Evolutionary conservation across 129 eudicot genomes (phyloP).

Genomic region (Ambrosia artemisiifolia): DNA sequence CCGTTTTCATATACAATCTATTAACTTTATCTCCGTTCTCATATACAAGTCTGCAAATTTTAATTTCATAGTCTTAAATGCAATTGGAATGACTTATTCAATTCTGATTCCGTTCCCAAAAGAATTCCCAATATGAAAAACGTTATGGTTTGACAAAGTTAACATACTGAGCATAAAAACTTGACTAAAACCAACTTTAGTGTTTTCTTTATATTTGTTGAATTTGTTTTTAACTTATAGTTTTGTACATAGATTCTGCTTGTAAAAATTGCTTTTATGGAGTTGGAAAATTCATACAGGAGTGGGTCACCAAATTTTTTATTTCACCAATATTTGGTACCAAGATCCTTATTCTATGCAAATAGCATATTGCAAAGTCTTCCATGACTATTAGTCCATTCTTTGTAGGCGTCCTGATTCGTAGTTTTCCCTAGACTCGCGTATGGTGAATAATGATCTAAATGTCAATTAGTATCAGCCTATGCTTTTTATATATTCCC

Average conservation of each 20-base stretch:
- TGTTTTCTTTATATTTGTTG: background rate
- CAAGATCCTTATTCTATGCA: constrained; percentile 33
- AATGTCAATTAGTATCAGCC: constrained; percentile 21
- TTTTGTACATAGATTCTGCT: background rate
- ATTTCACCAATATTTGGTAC: constrained; percentile 21
- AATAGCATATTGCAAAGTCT: constrained; percentile 1
- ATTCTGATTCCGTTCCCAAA: too few species aligned
- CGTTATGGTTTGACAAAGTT: too few species aligned
- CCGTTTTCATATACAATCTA: too few species aligned
- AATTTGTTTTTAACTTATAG: background rate
- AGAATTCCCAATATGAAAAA: too few species aligned
- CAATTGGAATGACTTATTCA: too few species aligned
- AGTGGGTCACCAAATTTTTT: constrained; percentile 48
- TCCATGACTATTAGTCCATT: background rate
- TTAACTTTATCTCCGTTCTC: too few species aligned
- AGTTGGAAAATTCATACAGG: constrained; percentile 18
- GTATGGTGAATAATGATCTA: constrained; percentile 21
- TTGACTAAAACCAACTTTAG: too few species aligned
- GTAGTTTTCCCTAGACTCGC: background rate
- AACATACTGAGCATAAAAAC: too few species aligned
- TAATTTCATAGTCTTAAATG: too few species aligned
- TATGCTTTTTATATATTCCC: constrained; percentile 16
- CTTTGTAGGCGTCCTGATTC: background rate
- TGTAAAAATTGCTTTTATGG: constrained; percentile 14
- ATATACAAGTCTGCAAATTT: too few species aligned